Conservation (phyloP, 768 basidiomycete species). For the Clathrus columnatus region DNA sequence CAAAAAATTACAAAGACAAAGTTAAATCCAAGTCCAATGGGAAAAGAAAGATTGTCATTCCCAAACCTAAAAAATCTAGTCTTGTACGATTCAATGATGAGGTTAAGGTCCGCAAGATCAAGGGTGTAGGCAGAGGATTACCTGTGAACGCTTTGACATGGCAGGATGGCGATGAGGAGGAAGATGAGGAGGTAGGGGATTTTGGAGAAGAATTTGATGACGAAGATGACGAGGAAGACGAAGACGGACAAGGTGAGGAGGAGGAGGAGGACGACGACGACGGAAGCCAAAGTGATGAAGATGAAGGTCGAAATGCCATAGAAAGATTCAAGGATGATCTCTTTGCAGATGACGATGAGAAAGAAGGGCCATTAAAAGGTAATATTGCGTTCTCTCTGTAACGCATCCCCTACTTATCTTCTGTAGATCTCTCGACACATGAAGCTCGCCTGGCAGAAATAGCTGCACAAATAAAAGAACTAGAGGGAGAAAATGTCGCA, state of each 20-base stretch:
- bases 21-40: conserved; percentile 4
- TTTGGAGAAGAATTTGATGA: conserved; percentile 32
- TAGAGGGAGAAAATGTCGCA: conserved; percentile 83
- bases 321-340: conserved; percentile 68
- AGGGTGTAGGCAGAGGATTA: conserved; percentile 56
- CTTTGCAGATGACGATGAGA: conserved; percentile 68
- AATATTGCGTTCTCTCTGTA: neutral
- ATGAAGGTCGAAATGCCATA: conserved; percentile 40
- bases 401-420: neutral
- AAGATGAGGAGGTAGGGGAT: conserved; percentile 30
- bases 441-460: conserved; percentile 71
- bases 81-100: conserved; percentile 75
- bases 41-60: neutral
- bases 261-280: conserved; percentile 10
- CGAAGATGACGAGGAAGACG: neutral
- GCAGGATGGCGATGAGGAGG: conserved; percentile 26
- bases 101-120: conserved; percentile 76
- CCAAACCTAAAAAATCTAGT: conserved; percentile 20
- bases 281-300: conserved; percentile 11
- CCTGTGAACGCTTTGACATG: conserved; percentile 39
- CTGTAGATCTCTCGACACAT: conserved; percentile 60
- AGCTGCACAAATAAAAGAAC: conserved; percentile 63
- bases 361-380: conserved; percentile 22
- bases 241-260: neutral
- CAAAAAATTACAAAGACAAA: conserved; percentile 25